Conservation (phyloP, 495 filamentous ascomycete genomes). For the Lichenothelia convexa region DNA sequence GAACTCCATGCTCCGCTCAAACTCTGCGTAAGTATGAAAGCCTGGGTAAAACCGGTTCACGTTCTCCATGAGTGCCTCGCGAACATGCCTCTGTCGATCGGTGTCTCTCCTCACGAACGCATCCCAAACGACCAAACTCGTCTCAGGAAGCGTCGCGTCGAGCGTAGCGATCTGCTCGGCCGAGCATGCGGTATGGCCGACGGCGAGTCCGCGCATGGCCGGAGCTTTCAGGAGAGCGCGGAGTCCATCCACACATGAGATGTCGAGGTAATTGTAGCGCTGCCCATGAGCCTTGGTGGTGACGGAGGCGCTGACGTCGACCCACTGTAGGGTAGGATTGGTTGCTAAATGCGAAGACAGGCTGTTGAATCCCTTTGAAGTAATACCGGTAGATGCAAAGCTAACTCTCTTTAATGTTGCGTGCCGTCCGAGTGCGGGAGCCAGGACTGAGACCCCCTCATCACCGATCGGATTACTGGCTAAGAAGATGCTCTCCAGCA, state of each 20-base stretch:
- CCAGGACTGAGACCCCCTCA: slow-evolving; percentile 10
- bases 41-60: not conserved
- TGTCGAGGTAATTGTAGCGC: slow-evolving; percentile 19
- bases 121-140: not conserved
- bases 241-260: slow-evolving; percentile 4
- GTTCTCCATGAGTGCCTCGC: not conserved
- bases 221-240: not conserved
- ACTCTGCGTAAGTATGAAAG: not conserved
- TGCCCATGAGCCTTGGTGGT: slow-evolving; percentile 20
- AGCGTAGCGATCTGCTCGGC: not conserved
- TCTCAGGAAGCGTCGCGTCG: not conserved
- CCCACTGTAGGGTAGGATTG: slow-evolving; percentile 9
- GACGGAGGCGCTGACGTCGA: slow-evolving; percentile 20
- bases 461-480: slow-evolving; percentile 20
- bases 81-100: not conserved
- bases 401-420: slow-evolving; percentile 15
- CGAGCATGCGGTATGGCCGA: not conserved
- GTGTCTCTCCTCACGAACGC: not conserved
- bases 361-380: slow-evolving; percentile 10
- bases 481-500: slow-evolving; percentile 18
- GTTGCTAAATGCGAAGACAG: slow-evolving; percentile 11
- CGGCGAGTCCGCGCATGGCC: not conserved
- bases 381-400: slow-evolving; percentile 15
- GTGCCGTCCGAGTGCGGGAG: slow-evolving; percentile 13
- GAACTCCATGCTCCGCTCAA: not conserved